A percentile compares a stretch with the other conserved stretches of the same genome.
Conservation (phyloP, 2,329 filamentous ascomycete genomes). For the Diaporthe sp. region DNA sequence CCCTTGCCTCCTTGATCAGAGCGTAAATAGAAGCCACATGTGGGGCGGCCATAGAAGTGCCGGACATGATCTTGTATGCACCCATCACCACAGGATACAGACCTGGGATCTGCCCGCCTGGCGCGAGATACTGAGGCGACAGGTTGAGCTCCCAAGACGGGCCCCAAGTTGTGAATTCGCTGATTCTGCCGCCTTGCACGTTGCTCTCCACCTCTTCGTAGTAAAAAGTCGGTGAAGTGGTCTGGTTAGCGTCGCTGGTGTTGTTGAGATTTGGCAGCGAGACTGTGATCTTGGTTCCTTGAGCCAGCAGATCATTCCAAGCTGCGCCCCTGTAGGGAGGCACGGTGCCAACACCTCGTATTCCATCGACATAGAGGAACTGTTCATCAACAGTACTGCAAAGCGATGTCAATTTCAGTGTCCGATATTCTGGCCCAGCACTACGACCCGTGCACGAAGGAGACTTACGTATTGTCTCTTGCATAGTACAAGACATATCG, state of each 20-base stretch:
- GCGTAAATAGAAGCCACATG: conserved; percentile 12
- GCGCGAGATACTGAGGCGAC: conserved; percentile 11
- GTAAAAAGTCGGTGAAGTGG: conserved; percentile 2
- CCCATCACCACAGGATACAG: conserved; percentile 15
- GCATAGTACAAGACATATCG: conserved; percentile 16
- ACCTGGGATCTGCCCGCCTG: conserved; percentile 18
- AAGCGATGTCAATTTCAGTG: not conserved
- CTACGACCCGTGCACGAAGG: not conserved
- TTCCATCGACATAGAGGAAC: conserved; percentile 14
- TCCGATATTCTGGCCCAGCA: not conserved
- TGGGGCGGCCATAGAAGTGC: conserved; percentile 28
- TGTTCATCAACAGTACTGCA: conserved; percentile 13
- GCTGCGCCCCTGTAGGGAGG: conserved; percentile 4
- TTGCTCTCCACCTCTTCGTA: conserved; percentile 25
- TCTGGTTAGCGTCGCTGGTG: conserved; percentile 1
- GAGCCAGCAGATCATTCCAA: conserved; percentile 9
- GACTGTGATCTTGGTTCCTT: conserved; percentile 10
- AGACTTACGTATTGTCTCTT: conserved; percentile 8
- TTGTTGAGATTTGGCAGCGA: conserved; percentile 16
- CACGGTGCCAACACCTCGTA: conserved; percentile 8
- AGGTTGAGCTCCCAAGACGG: conserved; percentile 13
- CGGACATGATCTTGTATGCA: conserved; percentile 21
- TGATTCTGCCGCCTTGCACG: conserved; percentile 1
- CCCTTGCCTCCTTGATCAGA: conserved; percentile 24
- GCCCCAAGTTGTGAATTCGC: conserved; percentile 7